Evolutionary conservation across 2,329 filamentous ascomycete genomes (phyloP).

Genomic region (Aspergillus piperis): DNA sequence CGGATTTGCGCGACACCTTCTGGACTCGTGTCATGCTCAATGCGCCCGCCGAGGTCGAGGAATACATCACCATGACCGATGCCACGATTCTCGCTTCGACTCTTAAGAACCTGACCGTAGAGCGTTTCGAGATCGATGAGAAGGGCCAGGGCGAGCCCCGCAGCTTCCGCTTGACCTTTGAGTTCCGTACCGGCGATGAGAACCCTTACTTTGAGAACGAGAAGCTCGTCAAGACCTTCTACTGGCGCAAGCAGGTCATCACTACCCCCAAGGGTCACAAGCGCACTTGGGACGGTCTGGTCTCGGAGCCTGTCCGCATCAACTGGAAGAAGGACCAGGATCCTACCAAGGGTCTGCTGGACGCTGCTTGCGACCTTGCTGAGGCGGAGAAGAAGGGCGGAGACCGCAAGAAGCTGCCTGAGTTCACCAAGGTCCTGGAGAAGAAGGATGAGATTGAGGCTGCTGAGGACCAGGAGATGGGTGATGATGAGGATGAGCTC

Average conservation of each 20-base stretch:
- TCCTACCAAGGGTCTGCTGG: conserved; percentile 76
- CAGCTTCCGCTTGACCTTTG: conserved; percentile 74
- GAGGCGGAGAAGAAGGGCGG: conserved; percentile 59
- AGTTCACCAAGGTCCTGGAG: conserved; percentile 56
- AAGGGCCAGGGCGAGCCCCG: conserved; percentile 72
- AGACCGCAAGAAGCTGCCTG: conserved; percentile 54
- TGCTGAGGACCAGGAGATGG: conserved; percentile 34
- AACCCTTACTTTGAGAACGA: conserved; percentile 82
- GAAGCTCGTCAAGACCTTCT: conserved; percentile 87
- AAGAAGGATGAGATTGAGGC: conserved; percentile 48
- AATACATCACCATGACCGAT: conserved; percentile 82
- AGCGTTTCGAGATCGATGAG: conserved; percentile 72
- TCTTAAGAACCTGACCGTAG: conserved; percentile 70
- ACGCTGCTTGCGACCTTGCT: conserved; percentile 69
- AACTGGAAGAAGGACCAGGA: conserved; percentile 86
- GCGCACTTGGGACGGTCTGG: conserved; percentile 71
- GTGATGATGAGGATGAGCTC: conserved; percentile 41
- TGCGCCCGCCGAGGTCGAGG: conserved; percentile 80
- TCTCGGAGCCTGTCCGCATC: conserved; percentile 86
- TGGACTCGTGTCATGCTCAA: conserved; percentile 94
- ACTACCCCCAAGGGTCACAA: conserved; percentile 44
- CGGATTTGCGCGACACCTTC: conserved; percentile 66
- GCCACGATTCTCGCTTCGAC: conserved; percentile 65
- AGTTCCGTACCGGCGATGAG: conserved; percentile 61
- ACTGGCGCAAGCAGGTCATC: conserved; percentile 65